These are phyloP conservation scores for Forsythia suspensa DNA, from an alignment of 257 asterid species.

Conservation along the genomic window DNA sequence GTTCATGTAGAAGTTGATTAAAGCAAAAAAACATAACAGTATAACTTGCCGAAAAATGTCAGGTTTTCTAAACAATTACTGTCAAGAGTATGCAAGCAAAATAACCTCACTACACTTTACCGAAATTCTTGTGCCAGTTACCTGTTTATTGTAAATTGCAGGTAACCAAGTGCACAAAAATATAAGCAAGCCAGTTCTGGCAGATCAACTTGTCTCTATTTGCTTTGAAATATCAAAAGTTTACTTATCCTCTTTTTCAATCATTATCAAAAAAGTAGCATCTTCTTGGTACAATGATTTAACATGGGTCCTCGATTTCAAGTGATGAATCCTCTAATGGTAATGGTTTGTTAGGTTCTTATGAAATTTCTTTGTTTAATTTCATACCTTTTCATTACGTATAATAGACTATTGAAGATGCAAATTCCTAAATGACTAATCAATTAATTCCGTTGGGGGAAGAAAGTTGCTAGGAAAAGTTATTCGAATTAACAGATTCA, in stretches of 20 bases:
- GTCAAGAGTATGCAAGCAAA: too few species aligned
- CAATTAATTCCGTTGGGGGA: background rate
- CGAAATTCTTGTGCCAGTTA: too few species aligned
- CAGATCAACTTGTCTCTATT: background rate
- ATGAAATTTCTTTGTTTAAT: too few species aligned
- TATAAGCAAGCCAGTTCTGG: background rate
- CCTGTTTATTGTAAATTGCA: too few species aligned
- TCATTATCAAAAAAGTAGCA: background rate
- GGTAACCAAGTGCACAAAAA: too few species aligned
- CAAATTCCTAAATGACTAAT: background rate
- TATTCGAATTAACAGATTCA: background rate
- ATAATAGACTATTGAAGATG: background rate
- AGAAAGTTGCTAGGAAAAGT: background rate
- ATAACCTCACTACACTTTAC: too few species aligned
- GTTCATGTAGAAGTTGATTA: too few species aligned
- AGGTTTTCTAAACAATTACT: too few species aligned
- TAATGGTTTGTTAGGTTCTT: background rate
- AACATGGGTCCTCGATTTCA: background rate
- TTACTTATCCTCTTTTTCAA: background rate
- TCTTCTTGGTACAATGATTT: background rate
- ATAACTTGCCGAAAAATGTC: too few species aligned
- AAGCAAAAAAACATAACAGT: too few species aligned
- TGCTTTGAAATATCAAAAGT: background rate
- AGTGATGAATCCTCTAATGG: background rate
- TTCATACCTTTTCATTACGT: background rate